These are phyloP conservation scores for Diaporthe aspalathi DNA, from an alignment of 2,329 filamentous ascomycete genomes.

Conservation along the genomic window DNA sequence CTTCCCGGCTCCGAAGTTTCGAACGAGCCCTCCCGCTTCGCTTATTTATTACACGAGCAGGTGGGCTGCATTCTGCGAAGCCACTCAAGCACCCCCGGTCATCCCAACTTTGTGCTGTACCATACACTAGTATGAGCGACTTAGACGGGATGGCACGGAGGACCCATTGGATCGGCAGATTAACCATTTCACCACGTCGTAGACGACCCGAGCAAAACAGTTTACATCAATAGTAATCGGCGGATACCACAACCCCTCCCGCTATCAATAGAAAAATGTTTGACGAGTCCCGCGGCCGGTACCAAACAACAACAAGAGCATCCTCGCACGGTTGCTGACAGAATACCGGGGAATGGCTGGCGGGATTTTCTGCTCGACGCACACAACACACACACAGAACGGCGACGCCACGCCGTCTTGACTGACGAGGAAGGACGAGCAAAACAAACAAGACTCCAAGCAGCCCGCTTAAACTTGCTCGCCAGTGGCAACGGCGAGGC, in stretches of 20 bases:
- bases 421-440: not conserved
- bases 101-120: no score
- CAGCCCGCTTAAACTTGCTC: constrained; percentile 14
- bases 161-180: constrained; percentile 20
- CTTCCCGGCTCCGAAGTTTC: constrained; percentile 35
- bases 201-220: constrained; percentile 7
- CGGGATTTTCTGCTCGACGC: not conserved
- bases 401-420: constrained; percentile 13
- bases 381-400: no score
- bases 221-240: constrained; percentile 19
- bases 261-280: constrained; percentile 16
- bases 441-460: not conserved
- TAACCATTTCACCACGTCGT: not conserved
- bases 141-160: constrained; percentile 17
- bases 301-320: not conserved
- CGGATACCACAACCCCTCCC: not conserved
- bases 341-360: not conserved
- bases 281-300: not conserved
- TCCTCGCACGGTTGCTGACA: not conserved
- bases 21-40: not conserved
- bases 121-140: constrained; percentile 18
- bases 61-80: constrained; percentile 10
- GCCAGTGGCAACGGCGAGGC: not conserved
- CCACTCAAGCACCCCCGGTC: not conserved
- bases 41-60: not conserved